Percentiles rank a stretch among this genome's conserved stretches.
phyloP scores from a whole-genome alignment of 306 rosid species.

The Begonia fuchsioides region DNA sequence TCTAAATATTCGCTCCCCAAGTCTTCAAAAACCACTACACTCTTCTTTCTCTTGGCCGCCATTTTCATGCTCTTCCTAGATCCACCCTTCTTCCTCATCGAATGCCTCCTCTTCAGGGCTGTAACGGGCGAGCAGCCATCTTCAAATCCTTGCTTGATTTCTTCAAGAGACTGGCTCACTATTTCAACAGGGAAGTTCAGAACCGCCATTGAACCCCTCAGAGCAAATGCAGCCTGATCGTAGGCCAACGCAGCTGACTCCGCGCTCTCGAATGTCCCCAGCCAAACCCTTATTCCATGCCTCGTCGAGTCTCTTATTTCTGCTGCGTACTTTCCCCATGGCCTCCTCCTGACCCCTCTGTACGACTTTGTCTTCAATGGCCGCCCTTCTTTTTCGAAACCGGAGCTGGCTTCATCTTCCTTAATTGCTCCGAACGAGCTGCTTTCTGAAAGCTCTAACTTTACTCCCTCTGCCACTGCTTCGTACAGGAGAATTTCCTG shows the following conservation, averaged over 20 bases:
- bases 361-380: slow-evolving; percentile 4
- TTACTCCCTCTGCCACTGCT: background rate
- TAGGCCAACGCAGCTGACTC: slow-evolving; percentile 48
- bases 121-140: slow-evolving; percentile 11
- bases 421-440: background rate
- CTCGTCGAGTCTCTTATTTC: slow-evolving; percentile 38
- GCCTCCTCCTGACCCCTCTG: slow-evolving; percentile 43
- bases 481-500: too few relatives aligned
- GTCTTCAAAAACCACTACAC: slow-evolving; percentile 10
- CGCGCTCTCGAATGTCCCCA: slow-evolving; percentile 37
- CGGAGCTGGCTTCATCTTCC: slow-evolving; percentile 8
- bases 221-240: slow-evolving; percentile 40
- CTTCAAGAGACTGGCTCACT: slow-evolving; percentile 8
- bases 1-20: slow-evolving; percentile 13
- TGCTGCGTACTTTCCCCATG: slow-evolving; percentile 47
- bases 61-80: background rate
- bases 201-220: slow-evolving; percentile 43
- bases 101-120: slow-evolving; percentile 10
- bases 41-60: slow-evolving; percentile 4
- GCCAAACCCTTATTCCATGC: slow-evolving; percentile 39
- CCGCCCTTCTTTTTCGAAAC: background rate
- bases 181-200: slow-evolving; percentile 35
- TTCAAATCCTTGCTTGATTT: background rate
- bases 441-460: background rate
- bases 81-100: slow-evolving; percentile 1